These are phyloP conservation scores for Lentinula raphanica DNA, from an alignment of 768 basidiomycete species.

Conservation along the genomic window DNA sequence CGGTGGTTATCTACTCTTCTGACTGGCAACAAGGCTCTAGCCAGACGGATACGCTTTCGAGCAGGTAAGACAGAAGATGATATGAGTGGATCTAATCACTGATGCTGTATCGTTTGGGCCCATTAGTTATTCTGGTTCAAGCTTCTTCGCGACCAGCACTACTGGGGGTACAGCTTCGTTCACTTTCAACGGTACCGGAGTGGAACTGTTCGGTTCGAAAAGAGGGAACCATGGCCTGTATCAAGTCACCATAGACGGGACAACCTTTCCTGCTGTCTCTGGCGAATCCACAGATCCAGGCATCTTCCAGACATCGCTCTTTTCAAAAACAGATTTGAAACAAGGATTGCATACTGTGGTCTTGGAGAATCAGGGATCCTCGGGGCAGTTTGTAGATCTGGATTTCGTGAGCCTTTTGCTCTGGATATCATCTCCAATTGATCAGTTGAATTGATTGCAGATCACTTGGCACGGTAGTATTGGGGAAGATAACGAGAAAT, in stretches of 20 bases:
- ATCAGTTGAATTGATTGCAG: background rate
- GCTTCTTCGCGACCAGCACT: conserved; percentile 1
- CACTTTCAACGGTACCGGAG: conserved; percentile 43
- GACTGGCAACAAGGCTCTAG: conserved; percentile 12
- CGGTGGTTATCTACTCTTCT: conserved; percentile 24
- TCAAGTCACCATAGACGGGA: conserved; percentile 36
- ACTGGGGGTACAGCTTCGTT: conserved; percentile 30
- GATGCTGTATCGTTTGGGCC: background rate
- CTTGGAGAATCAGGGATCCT: conserved; percentile 23
- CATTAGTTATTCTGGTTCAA: conserved; percentile 5
- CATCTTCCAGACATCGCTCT: conserved; percentile 38
- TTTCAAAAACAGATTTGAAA: conserved; percentile 25
- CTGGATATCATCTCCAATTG: background rate
- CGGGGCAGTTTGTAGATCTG: conserved; percentile 32
- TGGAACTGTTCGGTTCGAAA: conserved; percentile 48
- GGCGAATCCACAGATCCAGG: conserved; percentile 22
- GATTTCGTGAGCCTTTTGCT: conserved; percentile 36
- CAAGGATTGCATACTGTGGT: conserved; percentile 33
- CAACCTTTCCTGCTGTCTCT: conserved; percentile 19
- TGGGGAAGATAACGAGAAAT: conserved; percentile 6
- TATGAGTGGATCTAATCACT: conserved; percentile 1
- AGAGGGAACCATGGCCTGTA: conserved; percentile 42
- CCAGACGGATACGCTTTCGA: background rate
- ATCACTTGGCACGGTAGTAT: conserved; percentile 10
- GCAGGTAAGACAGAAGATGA: background rate